These are phyloP conservation scores for Nicotiana attenuata DNA, from an alignment of 257 asterid species.

Conservation along the genomic window DNA sequence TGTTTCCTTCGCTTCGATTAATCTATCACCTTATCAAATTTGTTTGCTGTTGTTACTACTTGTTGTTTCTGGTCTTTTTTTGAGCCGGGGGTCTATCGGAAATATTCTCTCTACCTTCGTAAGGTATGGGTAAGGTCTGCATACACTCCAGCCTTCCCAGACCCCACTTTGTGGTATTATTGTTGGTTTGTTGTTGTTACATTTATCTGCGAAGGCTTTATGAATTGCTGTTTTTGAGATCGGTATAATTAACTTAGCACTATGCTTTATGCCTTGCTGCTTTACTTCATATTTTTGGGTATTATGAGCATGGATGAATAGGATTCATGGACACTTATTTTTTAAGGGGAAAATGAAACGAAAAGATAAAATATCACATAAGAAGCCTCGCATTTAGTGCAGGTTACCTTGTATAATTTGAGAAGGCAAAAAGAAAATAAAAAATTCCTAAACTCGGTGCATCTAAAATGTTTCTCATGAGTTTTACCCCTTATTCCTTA, in stretches of 20 bases:
- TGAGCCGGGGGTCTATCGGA: too few species aligned
- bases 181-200: not conserved
- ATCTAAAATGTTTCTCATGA: not conserved
- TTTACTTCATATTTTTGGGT: not conserved
- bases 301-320: not conserved
- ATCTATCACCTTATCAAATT: too few species aligned
- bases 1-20: too few species aligned
- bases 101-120: too few species aligned
- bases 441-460: not conserved
- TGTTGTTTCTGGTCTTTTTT: too few species aligned
- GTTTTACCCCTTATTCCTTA: slow-evolving; percentile 20
- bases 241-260: not conserved
- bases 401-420: not conserved
- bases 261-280: not conserved
- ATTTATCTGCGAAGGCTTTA: not conserved
- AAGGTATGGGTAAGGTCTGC: too few species aligned
- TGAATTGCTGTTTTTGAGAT: not conserved
- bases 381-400: not conserved
- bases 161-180: too few species aligned
- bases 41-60: too few species aligned
- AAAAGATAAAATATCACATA: not conserved
- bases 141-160: too few species aligned
- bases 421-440: not conserved
- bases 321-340: not conserved
- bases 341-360: not conserved